A percentile compares a stretch with the other conserved stretches of the same genome.
Evolutionary conservation across 768 basidiomycete species (phyloP).

Genomic region (Brasilioporus rufonigricans): DNA sequence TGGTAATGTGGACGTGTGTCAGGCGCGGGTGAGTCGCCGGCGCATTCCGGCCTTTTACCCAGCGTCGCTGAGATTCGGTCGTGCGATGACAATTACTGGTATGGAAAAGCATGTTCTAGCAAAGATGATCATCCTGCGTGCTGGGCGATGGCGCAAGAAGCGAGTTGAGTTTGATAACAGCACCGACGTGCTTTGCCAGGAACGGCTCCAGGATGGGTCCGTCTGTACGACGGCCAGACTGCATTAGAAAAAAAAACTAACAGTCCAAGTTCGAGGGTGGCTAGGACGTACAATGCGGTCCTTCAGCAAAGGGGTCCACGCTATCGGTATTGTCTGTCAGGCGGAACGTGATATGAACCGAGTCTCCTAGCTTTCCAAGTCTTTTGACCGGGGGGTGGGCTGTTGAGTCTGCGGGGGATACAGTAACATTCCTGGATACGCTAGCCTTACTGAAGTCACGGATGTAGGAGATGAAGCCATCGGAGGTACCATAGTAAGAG

Average conservation of each 20-base stretch:
- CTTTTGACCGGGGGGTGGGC: constrained; percentile 21
- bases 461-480: constrained; percentile 25
- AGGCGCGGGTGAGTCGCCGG: constrained; percentile 68
- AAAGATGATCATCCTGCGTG: constrained; percentile 47
- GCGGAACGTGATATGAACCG: constrained; percentile 27
- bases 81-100: constrained; percentile 61
- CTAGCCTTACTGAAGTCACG: constrained; percentile 24
- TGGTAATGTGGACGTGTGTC: constrained; percentile 51
- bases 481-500: too few relatives aligned
- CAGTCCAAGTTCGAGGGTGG: not conserved
- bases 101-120: constrained; percentile 74
- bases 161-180: constrained; percentile 55
- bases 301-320: constrained; percentile 39
- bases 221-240: constrained; percentile 39
- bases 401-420: constrained; percentile 26
- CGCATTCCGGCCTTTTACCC: constrained; percentile 61
- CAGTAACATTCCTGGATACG: constrained; percentile 24
- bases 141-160: constrained; percentile 50
- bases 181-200: constrained; percentile 47
- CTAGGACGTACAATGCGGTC: constrained; percentile 39
- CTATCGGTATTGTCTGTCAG: constrained; percentile 31
- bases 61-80: constrained; percentile 57
- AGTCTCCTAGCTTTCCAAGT: constrained; percentile 22
- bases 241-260: constrained; percentile 9
- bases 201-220: constrained; percentile 70